A percentile compares a stretch with the other conserved stretches of the same genome.
These are phyloP conservation scores for Pythium aristosporum DNA, from an alignment of 352 stramenopile genomes.

Conservation along the genomic window DNA sequence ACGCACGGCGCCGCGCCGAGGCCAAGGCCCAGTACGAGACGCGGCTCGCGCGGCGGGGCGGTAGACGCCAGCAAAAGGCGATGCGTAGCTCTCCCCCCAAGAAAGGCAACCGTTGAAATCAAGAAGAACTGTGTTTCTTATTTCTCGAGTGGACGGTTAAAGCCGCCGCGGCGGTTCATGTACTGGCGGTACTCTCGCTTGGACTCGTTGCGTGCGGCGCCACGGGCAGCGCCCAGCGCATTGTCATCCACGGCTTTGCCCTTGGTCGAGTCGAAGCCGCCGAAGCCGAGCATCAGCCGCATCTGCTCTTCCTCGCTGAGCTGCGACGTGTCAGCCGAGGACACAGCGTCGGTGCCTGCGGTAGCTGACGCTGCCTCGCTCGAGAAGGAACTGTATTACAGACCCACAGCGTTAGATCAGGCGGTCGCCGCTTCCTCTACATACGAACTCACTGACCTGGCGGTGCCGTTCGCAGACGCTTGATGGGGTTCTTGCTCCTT, in stretches of 20 bases:
- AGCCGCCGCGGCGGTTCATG: slow-evolving; percentile 96
- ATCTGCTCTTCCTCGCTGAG: slow-evolving; percentile 85
- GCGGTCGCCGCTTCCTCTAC: too few species aligned
- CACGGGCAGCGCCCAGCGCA: slow-evolving; percentile 67
- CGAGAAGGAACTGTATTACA: not conserved
- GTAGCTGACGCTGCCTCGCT: not conserved
- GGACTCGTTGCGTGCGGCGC: slow-evolving; percentile 85
- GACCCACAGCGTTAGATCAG: not conserved
- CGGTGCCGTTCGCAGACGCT: not conserved
- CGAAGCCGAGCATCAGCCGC: slow-evolving; percentile 83
- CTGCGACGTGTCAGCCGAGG: slow-evolving; percentile 24
- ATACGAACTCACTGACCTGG: not conserved
- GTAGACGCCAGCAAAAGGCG: slow-evolving; percentile 43
- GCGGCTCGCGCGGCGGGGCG: slow-evolving; percentile 53
- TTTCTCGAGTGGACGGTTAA: slow-evolving; percentile 91
- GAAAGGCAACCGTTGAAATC: slow-evolving; percentile 1
- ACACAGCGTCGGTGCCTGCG: not conserved
- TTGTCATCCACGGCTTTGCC: slow-evolving; percentile 93
- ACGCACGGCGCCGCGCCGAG: slow-evolving; percentile 38
- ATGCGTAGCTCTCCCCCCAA: slow-evolving; percentile 14
- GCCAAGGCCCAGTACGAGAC: slow-evolving; percentile 54
- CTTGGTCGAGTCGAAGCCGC: slow-evolving; percentile 93
- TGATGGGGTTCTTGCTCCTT: not conserved
- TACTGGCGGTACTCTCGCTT: slow-evolving; percentile 96
- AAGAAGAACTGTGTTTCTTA: not conserved